Percentiles rank a stretch among this genome's conserved stretches.
Conservation (phyloP, 306 rosid genomes). For the Sphenostylis stenocarpa region DNA sequence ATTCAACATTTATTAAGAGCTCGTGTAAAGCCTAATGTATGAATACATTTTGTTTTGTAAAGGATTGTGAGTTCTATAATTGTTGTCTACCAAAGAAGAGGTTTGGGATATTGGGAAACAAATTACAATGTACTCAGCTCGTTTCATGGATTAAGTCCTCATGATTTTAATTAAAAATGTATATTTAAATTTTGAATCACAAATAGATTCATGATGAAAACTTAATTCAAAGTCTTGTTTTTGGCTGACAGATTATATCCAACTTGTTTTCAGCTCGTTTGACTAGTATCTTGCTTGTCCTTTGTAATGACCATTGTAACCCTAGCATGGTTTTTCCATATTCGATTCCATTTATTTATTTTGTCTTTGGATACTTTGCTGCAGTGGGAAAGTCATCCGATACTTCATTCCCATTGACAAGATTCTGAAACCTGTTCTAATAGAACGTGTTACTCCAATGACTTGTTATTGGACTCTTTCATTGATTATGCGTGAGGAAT, state of each 20-base stretch:
- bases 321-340: not conserved
- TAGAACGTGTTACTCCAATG: conserved; percentile 85
- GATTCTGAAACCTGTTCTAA: conserved; percentile 73
- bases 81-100: not conserved
- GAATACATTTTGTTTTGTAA: not conserved
- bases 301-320: not conserved
- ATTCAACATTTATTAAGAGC: not conserved
- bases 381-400: conserved; percentile 66
- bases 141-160: conserved; percentile 9
- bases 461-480: conserved; percentile 93
- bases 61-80: not conserved
- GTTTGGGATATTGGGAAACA: not conserved
- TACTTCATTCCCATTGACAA: conserved; percentile 74
- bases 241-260: conserved; percentile 18
- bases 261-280: conserved; percentile 7
- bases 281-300: conserved; percentile 19
- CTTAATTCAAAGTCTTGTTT: not conserved
- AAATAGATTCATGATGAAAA: not conserved
- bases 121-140: not conserved
- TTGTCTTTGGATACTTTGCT: conserved; percentile 10
- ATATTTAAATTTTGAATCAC: not conserved
- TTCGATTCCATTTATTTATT: not conserved
- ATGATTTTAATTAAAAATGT: no score
- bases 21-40: not conserved
- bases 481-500: conserved; percentile 62